A percentile compares a stretch with the other conserved stretches of the same genome.
These are phyloP conservation scores for Chrysopogon serrulatus DNA, from an alignment of 176 grass and related monocot species.

Conservation along the genomic window DNA sequence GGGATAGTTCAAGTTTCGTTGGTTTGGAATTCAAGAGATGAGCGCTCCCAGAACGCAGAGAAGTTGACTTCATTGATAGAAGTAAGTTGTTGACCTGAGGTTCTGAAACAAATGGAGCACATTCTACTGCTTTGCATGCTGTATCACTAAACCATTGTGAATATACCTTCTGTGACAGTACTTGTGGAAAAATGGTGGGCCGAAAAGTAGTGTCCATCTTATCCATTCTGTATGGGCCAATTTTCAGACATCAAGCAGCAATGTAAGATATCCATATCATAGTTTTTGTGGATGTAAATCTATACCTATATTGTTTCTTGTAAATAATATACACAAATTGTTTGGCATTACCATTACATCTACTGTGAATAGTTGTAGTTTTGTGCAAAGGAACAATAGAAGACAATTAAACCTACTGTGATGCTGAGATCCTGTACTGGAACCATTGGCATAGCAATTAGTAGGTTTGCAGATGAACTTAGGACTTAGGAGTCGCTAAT, in stretches of 20 bases:
- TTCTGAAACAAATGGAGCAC: conserved; percentile 4
- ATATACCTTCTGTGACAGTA: conserved; percentile 48
- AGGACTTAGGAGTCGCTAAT: background rate
- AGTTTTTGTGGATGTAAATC: conserved; percentile 14
- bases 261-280: conserved; percentile 51
- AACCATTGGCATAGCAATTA: background rate
- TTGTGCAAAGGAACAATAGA: background rate
- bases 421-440: background rate
- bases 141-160: conserved; percentile 10
- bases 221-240: conserved; percentile 95
- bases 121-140: background rate
- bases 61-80: conserved; percentile 71
- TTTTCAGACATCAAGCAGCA: conserved; percentile 91
- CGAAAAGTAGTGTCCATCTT: conserved; percentile 53
- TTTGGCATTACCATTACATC: conserved; percentile 18
- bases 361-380: background rate
- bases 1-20: conserved; percentile 93
- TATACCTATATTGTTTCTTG: conserved; percentile 4
- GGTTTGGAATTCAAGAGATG: conserved; percentile 95
- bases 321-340: background rate
- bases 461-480: background rate
- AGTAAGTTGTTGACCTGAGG: conserved; percentile 45
- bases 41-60: conserved; percentile 54
- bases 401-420: background rate
- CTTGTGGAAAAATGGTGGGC: conserved; percentile 80